Evolutionary conservation across 257 asterid genomes (phyloP).

Genomic region (Lantana camara): DNA sequence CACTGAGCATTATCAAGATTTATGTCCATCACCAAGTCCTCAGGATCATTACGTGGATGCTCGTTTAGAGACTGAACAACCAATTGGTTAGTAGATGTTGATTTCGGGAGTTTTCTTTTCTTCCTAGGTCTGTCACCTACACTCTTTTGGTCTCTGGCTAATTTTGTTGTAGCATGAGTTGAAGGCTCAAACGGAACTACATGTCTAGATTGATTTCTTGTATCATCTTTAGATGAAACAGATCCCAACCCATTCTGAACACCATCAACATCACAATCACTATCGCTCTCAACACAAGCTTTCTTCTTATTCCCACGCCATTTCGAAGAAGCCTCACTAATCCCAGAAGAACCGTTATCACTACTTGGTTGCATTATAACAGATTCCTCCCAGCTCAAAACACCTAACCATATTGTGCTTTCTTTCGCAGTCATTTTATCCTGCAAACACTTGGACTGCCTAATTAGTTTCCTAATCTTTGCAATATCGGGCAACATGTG

Average conservation of each 20-base stretch:
- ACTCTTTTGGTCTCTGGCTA: conserved; percentile 36
- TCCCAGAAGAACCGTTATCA: conserved; percentile 72
- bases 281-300: conserved; percentile 58
- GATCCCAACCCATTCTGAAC: conserved; percentile 52
- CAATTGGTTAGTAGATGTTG: conserved; percentile 30
- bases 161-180: conserved; percentile 23
- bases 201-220: conserved; percentile 40
- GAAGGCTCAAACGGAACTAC: conserved; percentile 21
- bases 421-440: conserved; percentile 96
- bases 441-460: conserved; percentile 81
- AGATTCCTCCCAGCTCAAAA: conserved; percentile 73
- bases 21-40: conserved; percentile 35
- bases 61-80: conserved; percentile 39
- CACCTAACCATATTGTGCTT: conserved; percentile 79
- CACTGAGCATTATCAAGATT: conserved; percentile 29
- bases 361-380: conserved; percentile 55
- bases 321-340: conserved; percentile 58
- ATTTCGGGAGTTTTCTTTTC: conserved; percentile 38
- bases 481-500: conserved; percentile 89
- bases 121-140: conserved; percentile 35
- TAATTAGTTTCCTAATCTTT: conserved; percentile 59
- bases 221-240: conserved; percentile 59
- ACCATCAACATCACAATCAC: conserved; percentile 78
- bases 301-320: conserved; percentile 52
- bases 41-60: conserved; percentile 35